Evolutionary conservation across 768 basidiomycete species (phyloP).

Genomic region (Crepidotus variabilis): DNA sequence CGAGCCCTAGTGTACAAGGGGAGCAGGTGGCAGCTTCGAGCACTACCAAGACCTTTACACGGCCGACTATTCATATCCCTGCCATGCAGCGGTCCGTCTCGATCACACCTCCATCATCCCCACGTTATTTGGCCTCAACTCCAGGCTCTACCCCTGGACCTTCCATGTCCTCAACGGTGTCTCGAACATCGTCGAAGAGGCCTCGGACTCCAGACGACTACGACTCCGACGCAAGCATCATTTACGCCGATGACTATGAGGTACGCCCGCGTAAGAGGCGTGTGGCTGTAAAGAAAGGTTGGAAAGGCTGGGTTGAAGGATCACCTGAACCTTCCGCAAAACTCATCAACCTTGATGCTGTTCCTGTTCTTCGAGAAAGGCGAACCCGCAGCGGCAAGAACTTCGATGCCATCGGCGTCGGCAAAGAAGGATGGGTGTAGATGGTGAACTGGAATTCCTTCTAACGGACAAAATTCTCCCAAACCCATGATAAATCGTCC

Average conservation of each 20-base stretch:
- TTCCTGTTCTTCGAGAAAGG: constrained; percentile 66
- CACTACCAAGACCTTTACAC: constrained; percentile 51
- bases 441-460: constrained; percentile 35
- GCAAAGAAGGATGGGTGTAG: constrained; percentile 76
- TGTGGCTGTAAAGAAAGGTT: constrained; percentile 70
- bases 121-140: constrained; percentile 43
- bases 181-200: constrained; percentile 76
- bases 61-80: constrained; percentile 73
- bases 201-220: constrained; percentile 72
- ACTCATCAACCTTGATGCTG: constrained; percentile 76
- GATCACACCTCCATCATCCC: constrained; percentile 57
- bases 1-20: constrained; percentile 25
- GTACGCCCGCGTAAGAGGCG: constrained; percentile 53
- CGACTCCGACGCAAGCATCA: too few relatives aligned
- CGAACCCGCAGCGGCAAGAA: constrained; percentile 82
- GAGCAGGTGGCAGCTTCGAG: constrained; percentile 21
- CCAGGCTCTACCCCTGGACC: constrained; percentile 75
- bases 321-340: constrained; percentile 78
- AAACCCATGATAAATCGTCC: constrained; percentile 25
- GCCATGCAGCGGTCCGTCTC: constrained; percentile 68
- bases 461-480: constrained; percentile 51
- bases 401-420: constrained; percentile 79
- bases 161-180: constrained; percentile 68
- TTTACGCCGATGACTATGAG: too few relatives aligned
- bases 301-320: constrained; percentile 91